A percentile compares a stretch with the other conserved stretches of the same genome.
These are phyloP conservation scores for Trichoderma polysporum DNA, from an alignment of 2,329 filamentous ascomycete species.

Conservation along the genomic window DNA sequence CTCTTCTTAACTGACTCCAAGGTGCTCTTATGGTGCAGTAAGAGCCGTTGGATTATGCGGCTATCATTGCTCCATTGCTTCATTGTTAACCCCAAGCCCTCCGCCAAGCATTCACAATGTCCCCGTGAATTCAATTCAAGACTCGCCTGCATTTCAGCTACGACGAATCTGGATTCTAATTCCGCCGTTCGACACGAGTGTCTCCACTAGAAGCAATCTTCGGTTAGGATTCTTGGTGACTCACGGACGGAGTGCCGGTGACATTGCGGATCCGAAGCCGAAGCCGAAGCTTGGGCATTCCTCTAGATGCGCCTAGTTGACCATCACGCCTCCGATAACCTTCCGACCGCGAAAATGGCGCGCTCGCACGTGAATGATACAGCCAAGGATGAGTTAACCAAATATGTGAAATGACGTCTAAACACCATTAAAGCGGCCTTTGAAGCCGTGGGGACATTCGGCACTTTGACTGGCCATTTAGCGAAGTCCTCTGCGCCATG, in stretches of 20 bases:
- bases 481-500: no score
- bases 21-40: not conserved
- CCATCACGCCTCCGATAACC: not conserved
- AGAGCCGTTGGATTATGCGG: not conserved
- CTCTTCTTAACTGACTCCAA: not conserved
- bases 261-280: not conserved
- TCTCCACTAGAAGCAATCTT: not conserved
- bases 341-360: constrained; percentile 5
- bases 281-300: not conserved
- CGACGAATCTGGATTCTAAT: not conserved
- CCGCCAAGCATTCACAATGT: not conserved
- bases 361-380: not conserved
- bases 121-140: not conserved
- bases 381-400: not conserved
- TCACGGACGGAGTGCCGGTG: not conserved
- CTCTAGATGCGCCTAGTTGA: not conserved
- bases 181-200: not conserved
- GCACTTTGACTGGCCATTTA: no score
- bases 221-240: not conserved
- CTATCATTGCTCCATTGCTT: not conserved
- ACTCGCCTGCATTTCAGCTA: not conserved
- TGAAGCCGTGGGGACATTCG: no score
- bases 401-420: not conserved
- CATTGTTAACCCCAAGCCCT: no score
- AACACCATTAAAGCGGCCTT: not conserved